Evolutionary conservation across 352 stramenopile species (phyloP), one percentile per base, ranked within the genome.

Genomic region (Lagenidium sp.): DNA sequence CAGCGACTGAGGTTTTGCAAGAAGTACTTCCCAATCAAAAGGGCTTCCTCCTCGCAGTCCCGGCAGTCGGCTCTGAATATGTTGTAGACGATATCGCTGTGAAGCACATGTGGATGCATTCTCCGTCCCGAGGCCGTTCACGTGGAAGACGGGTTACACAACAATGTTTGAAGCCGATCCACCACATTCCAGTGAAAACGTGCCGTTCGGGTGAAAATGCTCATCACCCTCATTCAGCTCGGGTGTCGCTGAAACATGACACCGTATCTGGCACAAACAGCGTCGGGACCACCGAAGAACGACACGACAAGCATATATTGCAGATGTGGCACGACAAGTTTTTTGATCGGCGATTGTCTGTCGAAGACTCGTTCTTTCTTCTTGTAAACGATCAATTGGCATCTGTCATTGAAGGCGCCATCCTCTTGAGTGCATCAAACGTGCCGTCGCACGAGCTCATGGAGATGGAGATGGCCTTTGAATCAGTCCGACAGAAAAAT

Each of bases 301-400:
- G 44, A 2, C 52, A 59, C 24, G 24, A 37, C n/a, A 31, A 50
- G 0, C 44, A 71, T 28, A 51, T 36, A 12, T 24, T 68, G 20
- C 44, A 47, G 18, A 49, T 86, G 1, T 86, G 74, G 74, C 65
- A 84, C 21, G 57, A 76, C 41, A 86, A 86, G 47, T 68, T 82
- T 38, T 43, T 46, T 3, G 38, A 44, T 6, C 63, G 58, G 4
- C 35, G 46, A 15, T 51, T 86, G 24, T 60, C 43, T 4, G 36
- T 47, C 1, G 53, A 75, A 31, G 74, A 84, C 36, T 35, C 53
- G n/a, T 15, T 81, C 1, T 75, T 74, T 20, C 44, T 86, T 4
- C 38, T 86, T 19, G 30, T 55, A 2, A 65, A 66, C 25, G 53
- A 65, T 6, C 56, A 77, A 20, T 43, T 78, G 4, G 43, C 58